Evolutionary conservation across 257 asterid genomes (phyloP).

Genomic region (Haberlea rhodopensis): DNA sequence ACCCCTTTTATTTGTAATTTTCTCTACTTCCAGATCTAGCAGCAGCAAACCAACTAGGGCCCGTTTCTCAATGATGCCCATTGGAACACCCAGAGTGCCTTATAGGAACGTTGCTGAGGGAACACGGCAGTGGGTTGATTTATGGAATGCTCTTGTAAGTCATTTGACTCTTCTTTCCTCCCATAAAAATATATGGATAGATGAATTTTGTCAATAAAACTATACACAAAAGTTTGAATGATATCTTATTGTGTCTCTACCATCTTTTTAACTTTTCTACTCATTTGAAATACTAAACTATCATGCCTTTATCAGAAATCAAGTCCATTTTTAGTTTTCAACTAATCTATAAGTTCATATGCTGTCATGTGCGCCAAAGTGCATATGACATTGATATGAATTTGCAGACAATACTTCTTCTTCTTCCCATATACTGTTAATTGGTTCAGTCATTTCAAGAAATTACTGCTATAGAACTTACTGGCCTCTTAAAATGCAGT

Average conservation of each 20-base stretch:
- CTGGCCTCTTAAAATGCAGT: constrained; percentile 47
- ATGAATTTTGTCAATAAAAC: constrained; percentile 6
- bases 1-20: constrained; percentile 9
- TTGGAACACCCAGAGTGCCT: constrained; percentile 87
- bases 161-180: constrained; percentile 16
- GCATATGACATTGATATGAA: constrained; percentile 4
- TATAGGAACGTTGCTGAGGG: constrained; percentile 72
- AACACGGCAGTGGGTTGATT: constrained; percentile 90
- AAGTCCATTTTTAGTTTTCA: constrained; percentile 2
- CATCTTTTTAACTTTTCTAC: not conserved
- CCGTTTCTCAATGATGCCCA: constrained; percentile 84
- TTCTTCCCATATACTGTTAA: not conserved
- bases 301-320: not conserved
- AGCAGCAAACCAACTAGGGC: constrained; percentile 49
- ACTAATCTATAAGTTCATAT: not conserved
- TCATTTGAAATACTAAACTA: not conserved
- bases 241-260: constrained; percentile 1
- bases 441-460: not conserved
- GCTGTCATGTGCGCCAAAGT: not conserved
- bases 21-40: constrained; percentile 38
- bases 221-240: not conserved
- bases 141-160: constrained; percentile 98
- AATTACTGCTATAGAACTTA: constrained; percentile 1
- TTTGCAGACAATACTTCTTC: not conserved
- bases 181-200: constrained; percentile 2